Evolutionary conservation across 2,329 filamentous ascomycete genomes (phyloP).

Genomic region (Cercospora janseana): DNA sequence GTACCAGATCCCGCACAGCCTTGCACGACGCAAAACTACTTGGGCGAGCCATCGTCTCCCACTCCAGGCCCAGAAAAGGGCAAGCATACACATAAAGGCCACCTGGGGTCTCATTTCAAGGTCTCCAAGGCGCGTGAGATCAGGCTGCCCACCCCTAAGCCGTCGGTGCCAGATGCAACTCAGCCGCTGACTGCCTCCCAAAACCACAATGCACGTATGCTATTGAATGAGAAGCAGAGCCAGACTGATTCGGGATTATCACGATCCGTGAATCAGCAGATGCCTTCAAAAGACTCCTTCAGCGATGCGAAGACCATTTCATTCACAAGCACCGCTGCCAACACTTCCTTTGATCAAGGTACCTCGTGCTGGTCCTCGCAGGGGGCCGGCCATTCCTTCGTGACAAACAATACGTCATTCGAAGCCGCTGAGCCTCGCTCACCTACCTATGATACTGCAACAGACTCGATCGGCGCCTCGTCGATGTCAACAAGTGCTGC

Average conservation of each 20-base stretch:
- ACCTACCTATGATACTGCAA: not conserved
- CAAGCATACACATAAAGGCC: not conserved
- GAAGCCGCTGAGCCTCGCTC: constrained; percentile 5
- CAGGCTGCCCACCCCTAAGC: not conserved
- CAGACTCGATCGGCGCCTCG: constrained; percentile 1
- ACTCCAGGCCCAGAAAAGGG: not conserved
- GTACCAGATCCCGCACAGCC: constrained; percentile 1
- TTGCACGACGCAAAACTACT: not conserved
- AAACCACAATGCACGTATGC: too few relatives aligned
- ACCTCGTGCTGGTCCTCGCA: constrained; percentile 15
- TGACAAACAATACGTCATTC: constrained; percentile 23
- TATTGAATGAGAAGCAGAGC: too few relatives aligned
- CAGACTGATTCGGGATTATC: too few relatives aligned
- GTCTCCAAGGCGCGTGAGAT: not conserved
- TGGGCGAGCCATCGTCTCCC: not conserved
- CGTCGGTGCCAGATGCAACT: not conserved
- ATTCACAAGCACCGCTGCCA: constrained; percentile 13
- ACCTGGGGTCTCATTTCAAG: not conserved
- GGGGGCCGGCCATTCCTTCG: constrained; percentile 7
- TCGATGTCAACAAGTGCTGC: too few relatives aligned
- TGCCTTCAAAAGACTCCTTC: not conserved
- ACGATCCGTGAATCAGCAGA: too few relatives aligned
- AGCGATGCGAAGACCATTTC: not conserved
- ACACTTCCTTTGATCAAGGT: constrained; percentile 16
- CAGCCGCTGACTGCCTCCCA: not conserved